A percentile compares a stretch with the other conserved stretches of the same genome.
These are phyloP conservation scores for Pascua sp. DNA, from an alignment of 1,284 basidiomycete species.

Conservation along the genomic window DNA sequence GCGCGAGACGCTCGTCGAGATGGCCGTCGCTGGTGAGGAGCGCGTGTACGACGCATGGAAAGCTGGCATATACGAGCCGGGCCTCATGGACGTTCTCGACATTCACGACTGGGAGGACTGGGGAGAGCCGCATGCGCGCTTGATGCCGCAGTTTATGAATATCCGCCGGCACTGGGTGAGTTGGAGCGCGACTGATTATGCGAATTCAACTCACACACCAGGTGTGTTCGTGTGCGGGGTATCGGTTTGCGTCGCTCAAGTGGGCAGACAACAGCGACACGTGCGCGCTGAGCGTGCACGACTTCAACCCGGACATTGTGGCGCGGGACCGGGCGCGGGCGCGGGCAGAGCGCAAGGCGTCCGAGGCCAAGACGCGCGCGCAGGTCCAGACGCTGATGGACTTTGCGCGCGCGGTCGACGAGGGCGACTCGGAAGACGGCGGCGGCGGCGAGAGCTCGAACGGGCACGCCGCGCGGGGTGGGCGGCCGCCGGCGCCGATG, in stretches of 20 bases:
- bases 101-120: slow-evolving; percentile 35
- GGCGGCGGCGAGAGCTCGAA: too few species aligned
- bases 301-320: slow-evolving; percentile 39
- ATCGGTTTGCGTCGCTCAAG: slow-evolving; percentile 36
- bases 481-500: too few species aligned
- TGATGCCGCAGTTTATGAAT: slow-evolving; percentile 29
- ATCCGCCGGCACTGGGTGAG: slow-evolving; percentile 37
- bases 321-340: neutral
- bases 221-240: slow-evolving; percentile 48
- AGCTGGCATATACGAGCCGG: slow-evolving; percentile 17
- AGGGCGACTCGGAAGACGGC: too few species aligned
- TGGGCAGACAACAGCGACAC: neutral
- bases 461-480: too few species aligned
- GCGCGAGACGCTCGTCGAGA: slow-evolving; percentile 51
- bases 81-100: too few species aligned
- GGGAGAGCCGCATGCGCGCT: slow-evolving; percentile 34
- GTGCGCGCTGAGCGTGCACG: slow-evolving; percentile 22
- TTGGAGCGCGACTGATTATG: neutral
- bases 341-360: neutral
- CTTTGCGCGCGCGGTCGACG: too few species aligned
- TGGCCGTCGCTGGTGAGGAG: slow-evolving; percentile 44
- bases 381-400: too few species aligned
- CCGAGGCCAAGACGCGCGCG: neutral
- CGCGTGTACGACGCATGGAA: slow-evolving; percentile 41
- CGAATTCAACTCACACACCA: slow-evolving; percentile 6